phyloP scores from a whole-genome alignment of 1,284 basidiomycete genomes.

The Papiliotrema flavescens region DNA sequence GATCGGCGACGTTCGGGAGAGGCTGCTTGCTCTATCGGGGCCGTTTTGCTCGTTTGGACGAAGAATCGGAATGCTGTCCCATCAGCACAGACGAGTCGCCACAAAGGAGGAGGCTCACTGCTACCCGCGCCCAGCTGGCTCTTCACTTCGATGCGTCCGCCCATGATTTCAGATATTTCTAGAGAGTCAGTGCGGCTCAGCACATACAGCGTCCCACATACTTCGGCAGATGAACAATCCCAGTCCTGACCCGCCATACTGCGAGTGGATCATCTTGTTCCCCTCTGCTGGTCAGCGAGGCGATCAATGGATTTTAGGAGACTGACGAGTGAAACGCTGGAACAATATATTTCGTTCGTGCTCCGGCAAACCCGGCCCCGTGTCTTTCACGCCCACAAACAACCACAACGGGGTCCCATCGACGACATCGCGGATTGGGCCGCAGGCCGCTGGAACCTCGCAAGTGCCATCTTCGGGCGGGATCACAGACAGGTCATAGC shows the following conservation, averaged over 20 bases:
- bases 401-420: conserved; percentile 40
- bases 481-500: conserved; percentile 33
- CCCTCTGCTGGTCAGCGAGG: conserved; percentile 14
- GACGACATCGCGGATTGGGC: conserved; percentile 5
- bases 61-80: conserved; percentile 47
- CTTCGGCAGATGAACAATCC: conserved; percentile 46
- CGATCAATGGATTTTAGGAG: no score
- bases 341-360: conserved; percentile 41
- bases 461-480: conserved; percentile 33
- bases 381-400: conserved; percentile 41
- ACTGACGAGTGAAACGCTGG: conserved; percentile 34
- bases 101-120: neutral
- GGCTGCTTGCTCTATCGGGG: no score
- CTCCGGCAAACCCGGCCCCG: conserved; percentile 42
- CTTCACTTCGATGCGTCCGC: conserved; percentile 42
- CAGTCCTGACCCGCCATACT: conserved; percentile 47
- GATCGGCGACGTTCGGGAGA: no score
- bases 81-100: neutral
- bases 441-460: conserved; percentile 22
- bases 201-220: conserved; percentile 7
- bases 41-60: conserved; percentile 32
- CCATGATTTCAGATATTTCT: conserved; percentile 42
- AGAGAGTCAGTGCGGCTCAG: neutral
- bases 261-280: conserved; percentile 47
- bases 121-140: conserved; percentile 34